phyloP scores from a whole-genome alignment of 1,284 basidiomycete species.

The Golubevia sp. region DNA sequence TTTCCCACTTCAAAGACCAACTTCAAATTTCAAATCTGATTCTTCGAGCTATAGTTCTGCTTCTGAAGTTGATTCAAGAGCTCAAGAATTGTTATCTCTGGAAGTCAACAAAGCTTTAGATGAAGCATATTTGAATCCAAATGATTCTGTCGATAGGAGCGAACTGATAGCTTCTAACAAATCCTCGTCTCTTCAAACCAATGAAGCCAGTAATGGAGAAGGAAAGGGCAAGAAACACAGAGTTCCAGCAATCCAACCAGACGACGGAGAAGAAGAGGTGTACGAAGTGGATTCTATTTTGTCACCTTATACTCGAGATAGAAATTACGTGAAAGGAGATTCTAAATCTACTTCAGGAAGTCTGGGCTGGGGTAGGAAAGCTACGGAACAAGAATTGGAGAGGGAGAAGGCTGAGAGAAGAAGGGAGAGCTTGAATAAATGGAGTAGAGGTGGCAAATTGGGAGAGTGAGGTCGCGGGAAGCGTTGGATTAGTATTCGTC shows the following conservation, averaged over 20 bases:
- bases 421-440: no score
- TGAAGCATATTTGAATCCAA: neutral
- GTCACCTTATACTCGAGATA: neutral
- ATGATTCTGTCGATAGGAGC: neutral
- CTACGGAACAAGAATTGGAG: neutral
- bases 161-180: neutral
- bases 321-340: neutral
- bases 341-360: neutral
- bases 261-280: neutral
- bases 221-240: neutral
- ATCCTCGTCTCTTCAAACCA: no score
- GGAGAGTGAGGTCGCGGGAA: no score
- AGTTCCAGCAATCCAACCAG: neutral
- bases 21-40: neutral
- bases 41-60: no score
- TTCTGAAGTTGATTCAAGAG: no score
- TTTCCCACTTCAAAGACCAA: slow-evolving; percentile 17
- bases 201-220: no score
- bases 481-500: no score
- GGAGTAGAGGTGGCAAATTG: no score
- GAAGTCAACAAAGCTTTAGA: no score
- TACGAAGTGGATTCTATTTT: neutral
- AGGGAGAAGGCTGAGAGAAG: neutral
- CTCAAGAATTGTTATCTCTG: no score
- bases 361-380: neutral